Percentiles rank a stretch among this genome's conserved stretches.
These are phyloP conservation scores for Violaceomyces palustris DNA, from an alignment of 1,284 basidiomycete species.

Conservation along the genomic window DNA sequence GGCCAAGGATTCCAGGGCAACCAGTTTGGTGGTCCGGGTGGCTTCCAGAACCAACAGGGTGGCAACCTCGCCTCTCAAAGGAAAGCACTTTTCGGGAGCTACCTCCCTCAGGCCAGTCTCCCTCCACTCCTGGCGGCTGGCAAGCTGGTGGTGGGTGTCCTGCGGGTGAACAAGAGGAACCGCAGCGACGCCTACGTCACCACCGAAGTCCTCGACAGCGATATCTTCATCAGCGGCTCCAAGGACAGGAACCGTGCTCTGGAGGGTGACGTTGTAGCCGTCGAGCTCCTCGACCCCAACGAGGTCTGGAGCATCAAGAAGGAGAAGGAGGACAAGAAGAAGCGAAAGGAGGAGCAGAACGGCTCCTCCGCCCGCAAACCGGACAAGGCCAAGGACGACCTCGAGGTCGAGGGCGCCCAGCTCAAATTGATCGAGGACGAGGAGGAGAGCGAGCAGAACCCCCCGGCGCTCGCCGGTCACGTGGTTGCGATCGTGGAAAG, in stretches of 20 bases:
- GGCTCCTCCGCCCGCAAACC: conserved; percentile 74
- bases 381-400: conserved; percentile 99
- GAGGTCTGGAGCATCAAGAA: conserved; percentile 96
- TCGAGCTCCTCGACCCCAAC: conserved; percentile 82
- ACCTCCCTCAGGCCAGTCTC: conserved; percentile 93
- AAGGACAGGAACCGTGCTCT: conserved; percentile 98
- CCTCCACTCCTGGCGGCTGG: conserved; percentile 95
- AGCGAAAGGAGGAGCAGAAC: conserved; percentile 89
- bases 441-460: conserved; percentile 68
- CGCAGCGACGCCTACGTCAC: conserved; percentile 98
- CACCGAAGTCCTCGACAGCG: conserved; percentile 96
- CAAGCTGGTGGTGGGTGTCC: conserved; percentile 93
- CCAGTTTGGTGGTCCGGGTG: conserved; percentile 33
- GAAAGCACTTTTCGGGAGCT: conserved; percentile 97
- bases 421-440: conserved; percentile 94
- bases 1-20: conserved; percentile 8
- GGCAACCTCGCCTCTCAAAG: conserved; percentile 67
- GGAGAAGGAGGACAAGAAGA: conserved; percentile 93
- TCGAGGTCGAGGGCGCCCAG: conserved; percentile 98
- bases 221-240: conserved; percentile 85
- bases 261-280: conserved; percentile 96
- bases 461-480: conserved; percentile 68
- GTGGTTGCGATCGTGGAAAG: conserved; percentile 96
- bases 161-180: conserved; percentile 98
- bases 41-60: conserved; percentile 62